phyloP scores from a whole-genome alignment of 2,329 filamentous ascomycete species.

The Beauveria pseudobassiana region DNA sequence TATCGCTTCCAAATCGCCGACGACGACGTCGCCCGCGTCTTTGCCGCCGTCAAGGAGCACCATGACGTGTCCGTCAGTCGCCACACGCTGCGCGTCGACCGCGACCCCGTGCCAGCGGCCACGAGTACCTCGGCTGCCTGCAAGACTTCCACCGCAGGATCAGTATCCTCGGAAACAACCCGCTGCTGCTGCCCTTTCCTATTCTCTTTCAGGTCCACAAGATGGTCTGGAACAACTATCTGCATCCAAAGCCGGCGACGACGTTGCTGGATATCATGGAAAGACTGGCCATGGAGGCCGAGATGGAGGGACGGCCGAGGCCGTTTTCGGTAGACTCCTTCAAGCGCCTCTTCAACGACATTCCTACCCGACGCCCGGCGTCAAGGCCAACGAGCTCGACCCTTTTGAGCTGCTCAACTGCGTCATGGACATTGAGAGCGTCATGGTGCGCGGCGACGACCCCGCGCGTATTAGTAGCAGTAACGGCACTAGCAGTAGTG shows the following conservation, averaged over 20 bases:
- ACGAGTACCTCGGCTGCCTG: slow-evolving; percentile 21
- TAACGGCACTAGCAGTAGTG: background rate
- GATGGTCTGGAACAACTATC: slow-evolving; percentile 54
- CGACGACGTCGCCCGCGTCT: slow-evolving; percentile 19
- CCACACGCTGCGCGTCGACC: slow-evolving; percentile 16
- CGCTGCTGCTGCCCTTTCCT: slow-evolving; percentile 37
- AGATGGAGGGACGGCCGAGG: slow-evolving; percentile 17
- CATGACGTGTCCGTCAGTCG: slow-evolving; percentile 20
- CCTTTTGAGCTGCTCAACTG: slow-evolving; percentile 31
- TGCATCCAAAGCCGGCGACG: slow-evolving; percentile 47
- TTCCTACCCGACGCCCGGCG: slow-evolving; percentile 47
- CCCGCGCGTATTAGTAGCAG: too few relatives aligned
- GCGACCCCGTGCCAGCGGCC: background rate
- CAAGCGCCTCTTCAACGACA: slow-evolving; percentile 40
- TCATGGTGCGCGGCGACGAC: slow-evolving; percentile 22
- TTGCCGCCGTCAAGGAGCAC: slow-evolving; percentile 15
- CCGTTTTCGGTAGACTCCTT: slow-evolving; percentile 47
- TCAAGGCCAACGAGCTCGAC: slow-evolving; percentile 34
- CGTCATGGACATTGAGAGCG: slow-evolving; percentile 33
- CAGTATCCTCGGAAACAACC: slow-evolving; percentile 16
- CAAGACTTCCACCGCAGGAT: slow-evolving; percentile 25
- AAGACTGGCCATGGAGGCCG: slow-evolving; percentile 20
- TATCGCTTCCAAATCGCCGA: slow-evolving; percentile 30
- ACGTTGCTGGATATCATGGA: slow-evolving; percentile 38
- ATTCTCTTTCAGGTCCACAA: slow-evolving; percentile 56